Base-by-base conservation (phyloP, 2,329 filamentous ascomycete species). In the Aspergillus neoniger region DNA sequence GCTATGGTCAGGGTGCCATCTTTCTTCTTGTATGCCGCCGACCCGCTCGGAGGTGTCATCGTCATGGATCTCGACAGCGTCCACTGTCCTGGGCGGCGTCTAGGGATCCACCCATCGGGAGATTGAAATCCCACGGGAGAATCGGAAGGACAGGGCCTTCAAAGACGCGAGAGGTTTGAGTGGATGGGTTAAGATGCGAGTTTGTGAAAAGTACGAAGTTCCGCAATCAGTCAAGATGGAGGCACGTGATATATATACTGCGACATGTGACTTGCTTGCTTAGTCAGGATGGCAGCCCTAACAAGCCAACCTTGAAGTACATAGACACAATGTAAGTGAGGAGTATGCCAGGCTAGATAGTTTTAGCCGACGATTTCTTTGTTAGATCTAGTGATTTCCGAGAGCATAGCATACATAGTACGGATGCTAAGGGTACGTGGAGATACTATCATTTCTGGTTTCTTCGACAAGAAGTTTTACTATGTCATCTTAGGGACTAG, bases 11-110 rank as follows among this genome's bases (percentile, higher is more conserved):
- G 81, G 62, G 86, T 86, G 74, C 95, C 95, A 81, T 98, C 91
- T 78, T 96, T 95, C 82, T 98, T 99, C 80, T 97, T 98, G 84
- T 95, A 98, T 60, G 88, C 82, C 55, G 90, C 88, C 64, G 85
- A 86, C 61, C 88, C 91, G 68, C 82, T 84, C 55, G 86, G 86
- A 63, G 83, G 69, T 65, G 75, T 71, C 74, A 76, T 76, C 67
- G 67, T 74, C 69, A 62, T 69, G 68, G 65, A 66, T 70, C 67
- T 71, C 64, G 68, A 71, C 72, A 74, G 71, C 70, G 70, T 73
- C 70, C 74, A 76, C 74, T 74, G 70, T 75, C 69, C 68, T 71
- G 70, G 64, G 68, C 67, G 61, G 66, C 65, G 68, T 66, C 62
- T 68, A 70, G 59, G 65, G 63, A 68, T 72, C 70, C 70, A 70